Conservation (phyloP, 2,329 filamentous ascomycete species). For the Coleophoma eucalyptorum region DNA sequence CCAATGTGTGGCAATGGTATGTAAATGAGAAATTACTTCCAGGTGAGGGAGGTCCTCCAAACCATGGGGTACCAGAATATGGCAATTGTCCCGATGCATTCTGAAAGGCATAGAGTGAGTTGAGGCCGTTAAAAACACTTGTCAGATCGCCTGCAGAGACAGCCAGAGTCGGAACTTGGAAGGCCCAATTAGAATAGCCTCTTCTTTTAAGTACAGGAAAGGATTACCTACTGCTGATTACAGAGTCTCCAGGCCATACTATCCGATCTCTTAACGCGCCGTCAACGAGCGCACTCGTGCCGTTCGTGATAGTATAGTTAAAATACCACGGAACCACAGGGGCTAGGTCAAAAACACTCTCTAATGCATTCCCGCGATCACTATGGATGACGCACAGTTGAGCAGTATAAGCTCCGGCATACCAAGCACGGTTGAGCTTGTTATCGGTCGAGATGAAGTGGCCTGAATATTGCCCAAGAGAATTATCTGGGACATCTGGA, state of each 20-base stretch:
- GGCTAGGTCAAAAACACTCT: no score
- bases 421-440: conserved; percentile 47
- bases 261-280: conserved; percentile 53
- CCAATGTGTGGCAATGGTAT: conserved; percentile 53
- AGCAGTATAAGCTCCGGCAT: conserved; percentile 38
- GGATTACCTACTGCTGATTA: conserved; percentile 36
- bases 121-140: conserved; percentile 8
- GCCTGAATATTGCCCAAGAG: conserved; percentile 42
- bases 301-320: conserved; percentile 30
- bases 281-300: conserved; percentile 32
- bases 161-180: conserved; percentile 35
- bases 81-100: conserved; percentile 36
- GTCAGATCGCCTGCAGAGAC: conserved; percentile 44
- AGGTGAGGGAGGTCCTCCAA: background rate
- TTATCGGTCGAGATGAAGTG: conserved; percentile 42
- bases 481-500: conserved; percentile 34
- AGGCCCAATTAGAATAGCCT: background rate
- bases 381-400: conserved; percentile 10
- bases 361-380: conserved; percentile 19
- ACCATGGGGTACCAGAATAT: conserved; percentile 35
- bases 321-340: conserved; percentile 26
- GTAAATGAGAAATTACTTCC: conserved; percentile 33
- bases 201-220: background rate
- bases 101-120: conserved; percentile 36
- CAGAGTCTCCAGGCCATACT: conserved; percentile 58